Base-by-base conservation (phyloP, 1,284 basidiomycete species). In the Boletus semigastroideus region DNA sequence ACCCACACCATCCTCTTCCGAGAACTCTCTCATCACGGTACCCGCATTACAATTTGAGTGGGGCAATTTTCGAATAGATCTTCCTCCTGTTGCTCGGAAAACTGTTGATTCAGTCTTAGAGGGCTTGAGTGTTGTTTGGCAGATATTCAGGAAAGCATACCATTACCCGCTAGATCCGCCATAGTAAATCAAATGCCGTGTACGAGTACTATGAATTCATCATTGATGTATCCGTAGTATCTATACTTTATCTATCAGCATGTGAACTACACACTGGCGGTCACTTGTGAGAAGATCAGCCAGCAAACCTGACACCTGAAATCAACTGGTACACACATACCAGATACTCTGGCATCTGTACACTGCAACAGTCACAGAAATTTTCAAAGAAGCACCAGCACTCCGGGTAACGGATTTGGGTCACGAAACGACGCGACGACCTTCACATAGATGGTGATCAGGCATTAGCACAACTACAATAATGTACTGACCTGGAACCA, bases 121-220 rank as follows among this genome's bases (percentile, higher is more conserved):
- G 37, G 69, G 73, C 14, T 55, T 77, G 48, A 72, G 72, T 37
- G 58, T 70, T n/a, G 64, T 80, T 14, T 83, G 80, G 80, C 66
- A 73, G 50, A 53, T 77, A 40, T 62, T 75, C 43, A 70, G 76
- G 58, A 78, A 66, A 67, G 70, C 69, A 36, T 83, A 82, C 59
- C 80, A 83, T 63, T 83, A 83, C 62, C 80, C 82, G 13, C 61
- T 83, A 47, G 74, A 78, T 58, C 79, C 82, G 40, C 75, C 78
- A 27, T 69, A 61, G 64, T 17, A 17, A 28, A 30, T 46, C 25
- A 16, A 36, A 22, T 27, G 17, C 20, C 11, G 31, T 53, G 45
- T 54, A 46, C 45, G 50, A 49, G 42, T 51, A 40, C 34, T 59
- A 31, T 47, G 20, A 36, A 44, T 45, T 46, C 16, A 7, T 47